Evolutionary conservation across 176 grass and related monocot genomes (phyloP), one percentile per base, ranked within the genome.

Genomic region (Carex parvula): DNA sequence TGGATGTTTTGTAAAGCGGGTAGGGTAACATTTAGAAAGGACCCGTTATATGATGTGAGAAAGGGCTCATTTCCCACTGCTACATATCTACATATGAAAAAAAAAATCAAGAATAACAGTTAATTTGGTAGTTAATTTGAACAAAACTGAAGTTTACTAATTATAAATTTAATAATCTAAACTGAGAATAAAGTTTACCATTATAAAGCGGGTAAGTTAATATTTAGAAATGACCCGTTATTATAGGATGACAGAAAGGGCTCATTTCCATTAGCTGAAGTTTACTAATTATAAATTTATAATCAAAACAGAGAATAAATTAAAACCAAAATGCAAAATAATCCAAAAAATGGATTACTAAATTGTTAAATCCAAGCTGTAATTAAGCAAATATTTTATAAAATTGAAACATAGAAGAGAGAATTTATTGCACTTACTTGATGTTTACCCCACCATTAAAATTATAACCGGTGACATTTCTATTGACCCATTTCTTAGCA

Each of bases 51-150:
- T 1, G 94, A 76, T 80, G 84, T 56, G 24, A 97, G 87, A 86
- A 97, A 97, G 4, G 94, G 94, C 82, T 97, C 94, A 1, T 97
- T 97, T 64, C 94, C 94, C 13, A 97, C 94, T 64, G 94, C 91
- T n/a, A 97, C 90, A 58, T 94, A 94, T 59, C 94, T 97, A 86
- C 85, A 66, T 29, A 54, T 61, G 44, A 29, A 53, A 37, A 29
- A n/a, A 26, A n/a, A 39, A 63, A 17, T 30, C 24, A 65, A 66
- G 20, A 2, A 76, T 14, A 20, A 10, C 22, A 64, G 4, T 73
- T 35, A 67, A 85, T 32, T 39, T n/a, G 70, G 48, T 64, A n/a
- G 9, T 22, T 64, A 67, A 76, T 52, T 55, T 53, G 12, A 77
- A 77, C 71, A 76, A 30, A 8, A 1, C 46, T 76, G 71, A 76